Base-by-base conservation (phyloP, 2,329 filamentous ascomycete species). In the Alternaria solani region DNA sequence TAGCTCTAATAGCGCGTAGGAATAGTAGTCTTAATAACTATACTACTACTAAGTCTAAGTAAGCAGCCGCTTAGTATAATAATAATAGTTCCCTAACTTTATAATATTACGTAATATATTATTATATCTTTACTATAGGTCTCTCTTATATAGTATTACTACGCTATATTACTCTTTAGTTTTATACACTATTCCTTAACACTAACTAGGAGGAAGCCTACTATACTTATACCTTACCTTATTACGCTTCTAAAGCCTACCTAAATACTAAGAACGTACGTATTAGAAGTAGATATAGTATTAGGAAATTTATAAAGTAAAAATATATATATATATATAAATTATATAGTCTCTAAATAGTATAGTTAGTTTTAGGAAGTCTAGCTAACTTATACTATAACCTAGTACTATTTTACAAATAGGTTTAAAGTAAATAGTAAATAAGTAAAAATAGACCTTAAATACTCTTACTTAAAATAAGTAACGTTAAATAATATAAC, bases 391-490 rank as follows among this genome's bases (percentile, higher is more conserved):
- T 51, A 57, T 46, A 32, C 26, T 11, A 48, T 28, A 30, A 51
- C 46, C 46, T 44, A 48, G 18, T 43, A 23, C 51, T 38, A 28
- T 57, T 44, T 49, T 36, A 28, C 54, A 58, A 49, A 58, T 58
- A 32, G 56, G 44, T 49, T 49, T 18, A 18, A 53, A 53, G 42
- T 42, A 38, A 58, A 58, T 34, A 28, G 42, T 26, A 12, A 58
- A 58, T 18, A 58, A 58, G 56, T 32, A n/a, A 51, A 58, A 58
- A 53, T 26, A 25, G 43, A 54, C 48, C 34, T 58, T 25, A 23
- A 58, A 58, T 11, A 49, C 26, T 20, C 25, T 43, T 25, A 18
- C 56, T 16, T 32, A 7, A 54, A 54, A 49, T 26, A 58, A 53
- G 36, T 32, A 42, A 41, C 56, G 56, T 54, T 32, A 26, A 56